These are phyloP conservation scores for Penicillium alfredii DNA, from an alignment of 495 filamentous ascomycete species.

Conservation along the genomic window DNA sequence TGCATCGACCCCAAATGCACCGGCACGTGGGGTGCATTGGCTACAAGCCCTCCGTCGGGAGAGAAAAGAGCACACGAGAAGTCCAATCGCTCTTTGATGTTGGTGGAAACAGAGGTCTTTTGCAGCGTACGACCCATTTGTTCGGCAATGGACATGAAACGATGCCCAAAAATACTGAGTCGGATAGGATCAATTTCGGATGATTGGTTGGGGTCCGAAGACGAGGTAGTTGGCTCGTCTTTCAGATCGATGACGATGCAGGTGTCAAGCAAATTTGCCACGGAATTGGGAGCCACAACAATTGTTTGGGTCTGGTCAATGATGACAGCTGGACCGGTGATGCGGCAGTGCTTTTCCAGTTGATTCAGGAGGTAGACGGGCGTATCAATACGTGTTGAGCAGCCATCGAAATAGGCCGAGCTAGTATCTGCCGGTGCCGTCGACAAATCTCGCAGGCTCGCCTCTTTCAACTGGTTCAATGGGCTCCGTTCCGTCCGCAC, in stretches of 20 bases:
- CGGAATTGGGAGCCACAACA: constrained; percentile 76
- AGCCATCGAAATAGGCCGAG: constrained; percentile 47
- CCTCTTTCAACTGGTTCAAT: constrained; percentile 33
- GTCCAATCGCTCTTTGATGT: constrained; percentile 95
- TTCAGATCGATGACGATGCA: constrained; percentile 48
- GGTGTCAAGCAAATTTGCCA: constrained; percentile 40
- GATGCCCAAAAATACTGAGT: constrained; percentile 89
- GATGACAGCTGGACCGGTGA: constrained; percentile 82
- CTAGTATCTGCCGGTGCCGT: constrained; percentile 23
- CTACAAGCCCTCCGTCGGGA: constrained; percentile 80
- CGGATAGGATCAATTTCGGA: constrained; percentile 74
- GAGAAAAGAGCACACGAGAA: constrained; percentile 97
- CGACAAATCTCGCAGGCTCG: constrained; percentile 23
- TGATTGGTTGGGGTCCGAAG: constrained; percentile 40
- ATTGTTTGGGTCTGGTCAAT: constrained; percentile 96
- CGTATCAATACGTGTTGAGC: constrained; percentile 69
- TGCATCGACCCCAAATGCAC: constrained; percentile 94
- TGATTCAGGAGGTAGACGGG: constrained; percentile 81
- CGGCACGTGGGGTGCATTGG: constrained; percentile 91
- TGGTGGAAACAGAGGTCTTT: constrained; percentile 95
- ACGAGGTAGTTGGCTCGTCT: constrained; percentile 23
- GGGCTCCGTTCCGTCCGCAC: constrained; percentile 39
- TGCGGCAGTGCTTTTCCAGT: constrained; percentile 65
- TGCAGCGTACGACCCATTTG: constrained; percentile 95
- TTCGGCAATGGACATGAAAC: constrained; percentile 99